Evolutionary conservation across 148 eudicot genomes (phyloP).

Genomic region (Rhododendron ovatum): DNA sequence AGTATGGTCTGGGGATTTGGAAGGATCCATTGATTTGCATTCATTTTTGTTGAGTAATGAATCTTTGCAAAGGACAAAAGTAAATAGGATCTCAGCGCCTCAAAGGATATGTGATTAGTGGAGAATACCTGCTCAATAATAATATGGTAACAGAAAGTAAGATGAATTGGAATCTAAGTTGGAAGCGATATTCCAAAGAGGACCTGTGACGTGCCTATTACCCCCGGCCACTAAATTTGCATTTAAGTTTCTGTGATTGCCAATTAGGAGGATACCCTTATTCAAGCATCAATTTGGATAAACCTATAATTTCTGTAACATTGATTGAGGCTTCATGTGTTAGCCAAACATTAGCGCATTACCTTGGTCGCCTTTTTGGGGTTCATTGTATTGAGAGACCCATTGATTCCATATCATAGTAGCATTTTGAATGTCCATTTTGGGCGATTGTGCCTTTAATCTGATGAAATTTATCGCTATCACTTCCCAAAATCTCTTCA

Average conservation of each 20-base stretch:
- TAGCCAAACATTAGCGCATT: neutral
- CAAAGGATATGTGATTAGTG: neutral
- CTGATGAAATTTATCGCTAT: neutral
- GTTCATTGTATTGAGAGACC: neutral
- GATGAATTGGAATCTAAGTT: neutral
- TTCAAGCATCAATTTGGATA: neutral
- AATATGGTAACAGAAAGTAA: neutral
- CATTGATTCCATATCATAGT: neutral
- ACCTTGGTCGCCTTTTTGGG: neutral
- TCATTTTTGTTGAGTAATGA: neutral
- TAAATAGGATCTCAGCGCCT: neutral
- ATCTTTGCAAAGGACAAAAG: neutral
- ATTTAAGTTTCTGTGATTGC: neutral
- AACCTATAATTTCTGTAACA: neutral
- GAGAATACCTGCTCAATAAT: neutral
- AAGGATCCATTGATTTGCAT: neutral
- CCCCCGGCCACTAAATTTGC: neutral
- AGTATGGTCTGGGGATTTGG: neutral
- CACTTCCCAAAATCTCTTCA: too few species aligned
- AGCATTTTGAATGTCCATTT: neutral
- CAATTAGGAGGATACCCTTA: neutral
- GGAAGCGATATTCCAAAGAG: neutral
- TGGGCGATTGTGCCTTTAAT: neutral
- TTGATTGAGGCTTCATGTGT: neutral
- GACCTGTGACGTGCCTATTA: neutral